Conservation (phyloP, 2,329 filamentous ascomycete species). For the Colletotrichum falcatum region DNA sequence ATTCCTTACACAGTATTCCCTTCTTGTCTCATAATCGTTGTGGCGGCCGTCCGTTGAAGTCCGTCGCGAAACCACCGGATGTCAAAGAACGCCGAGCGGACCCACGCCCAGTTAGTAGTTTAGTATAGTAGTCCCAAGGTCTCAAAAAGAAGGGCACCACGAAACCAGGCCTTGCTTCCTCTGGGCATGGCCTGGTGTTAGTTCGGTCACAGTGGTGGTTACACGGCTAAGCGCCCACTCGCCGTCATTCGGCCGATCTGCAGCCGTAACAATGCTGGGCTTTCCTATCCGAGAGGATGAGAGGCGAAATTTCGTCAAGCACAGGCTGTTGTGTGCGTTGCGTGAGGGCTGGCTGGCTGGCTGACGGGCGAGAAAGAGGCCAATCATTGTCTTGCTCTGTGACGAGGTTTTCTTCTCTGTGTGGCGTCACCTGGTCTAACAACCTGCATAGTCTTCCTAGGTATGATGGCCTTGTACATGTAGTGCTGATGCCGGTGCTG, state of each 20-base stretch:
- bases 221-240: conserved; percentile 34
- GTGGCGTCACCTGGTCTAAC: conserved; percentile 14
- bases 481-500: conserved; percentile 14
- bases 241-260: conserved; percentile 32
- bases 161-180: conserved; percentile 18
- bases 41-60: conserved; percentile 27
- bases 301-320: not conserved
- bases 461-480: conserved; percentile 23
- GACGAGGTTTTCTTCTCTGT: conserved; percentile 14
- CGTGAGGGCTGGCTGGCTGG: not conserved
- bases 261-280: conserved; percentile 21
- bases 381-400: conserved; percentile 29
- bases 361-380: not conserved
- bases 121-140: no score
- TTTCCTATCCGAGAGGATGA: conserved; percentile 26
- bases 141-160: conserved; percentile 10
- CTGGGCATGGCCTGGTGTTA: conserved; percentile 26
- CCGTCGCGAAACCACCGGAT: conserved; percentile 29
- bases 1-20: not conserved
- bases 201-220: conserved; percentile 23
- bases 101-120: not conserved
- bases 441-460: not conserved
- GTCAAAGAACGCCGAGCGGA: conserved; percentile 32
- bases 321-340: conserved; percentile 3
- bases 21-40: not conserved